Evolutionary conservation across 306 rosid species (phyloP).

Genomic region (Echinosophora koreensis): DNA sequence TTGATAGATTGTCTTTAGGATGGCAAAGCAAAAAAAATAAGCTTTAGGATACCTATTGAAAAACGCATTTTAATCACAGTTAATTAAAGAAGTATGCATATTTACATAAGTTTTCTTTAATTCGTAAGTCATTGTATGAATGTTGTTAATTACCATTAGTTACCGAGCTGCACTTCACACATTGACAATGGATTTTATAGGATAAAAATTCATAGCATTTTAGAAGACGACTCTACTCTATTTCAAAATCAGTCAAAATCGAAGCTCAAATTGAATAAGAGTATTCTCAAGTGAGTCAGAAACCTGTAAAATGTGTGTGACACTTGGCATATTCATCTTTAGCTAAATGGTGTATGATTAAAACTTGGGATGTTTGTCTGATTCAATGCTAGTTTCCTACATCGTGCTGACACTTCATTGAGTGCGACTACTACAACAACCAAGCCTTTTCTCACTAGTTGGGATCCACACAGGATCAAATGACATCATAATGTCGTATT

Average conservation of each 20-base stretch:
- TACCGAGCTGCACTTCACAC: constrained; percentile 29
- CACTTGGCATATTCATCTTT: not conserved
- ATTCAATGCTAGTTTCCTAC: not conserved
- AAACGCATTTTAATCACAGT: not conserved
- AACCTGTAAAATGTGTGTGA: not conserved
- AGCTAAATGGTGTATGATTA: not conserved
- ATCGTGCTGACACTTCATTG: constrained; percentile 21
- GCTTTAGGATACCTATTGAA: not conserved
- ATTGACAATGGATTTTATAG: constrained; percentile 5
- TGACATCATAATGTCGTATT: too few species aligned
- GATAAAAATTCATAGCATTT: not conserved
- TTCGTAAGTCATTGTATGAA: not conserved
- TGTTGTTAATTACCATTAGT: not conserved
- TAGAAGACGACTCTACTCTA: not conserved
- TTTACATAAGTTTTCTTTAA: not conserved
- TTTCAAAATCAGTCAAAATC: constrained; percentile 15
- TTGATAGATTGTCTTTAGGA: constrained; percentile 9
- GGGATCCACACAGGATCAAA: too few species aligned
- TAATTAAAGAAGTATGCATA: not conserved
- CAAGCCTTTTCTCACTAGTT: too few species aligned
- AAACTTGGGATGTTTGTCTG: not conserved
- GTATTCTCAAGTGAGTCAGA: constrained; percentile 11
- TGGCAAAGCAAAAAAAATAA: not conserved
- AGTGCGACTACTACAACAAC: not conserved
- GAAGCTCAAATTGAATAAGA: not conserved